Percentiles rank a stretch among this genome's conserved stretches.
phyloP scores from a whole-genome alignment of 495 filamentous ascomycete species.

The Aspergillus coremiiformis region DNA sequence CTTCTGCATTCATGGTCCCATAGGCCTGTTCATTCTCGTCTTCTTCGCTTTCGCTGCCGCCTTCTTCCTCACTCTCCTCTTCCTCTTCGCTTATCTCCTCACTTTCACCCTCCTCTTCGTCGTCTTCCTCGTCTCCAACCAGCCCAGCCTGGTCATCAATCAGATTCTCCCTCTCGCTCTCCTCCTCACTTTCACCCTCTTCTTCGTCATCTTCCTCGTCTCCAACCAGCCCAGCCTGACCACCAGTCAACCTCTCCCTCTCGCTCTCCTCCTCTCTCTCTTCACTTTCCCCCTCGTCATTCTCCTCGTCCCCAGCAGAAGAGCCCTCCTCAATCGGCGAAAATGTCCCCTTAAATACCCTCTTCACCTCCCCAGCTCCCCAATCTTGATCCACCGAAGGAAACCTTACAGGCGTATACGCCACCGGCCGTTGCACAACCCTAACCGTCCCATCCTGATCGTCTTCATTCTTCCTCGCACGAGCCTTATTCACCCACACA shows the following conservation, averaged over 20 bases:
- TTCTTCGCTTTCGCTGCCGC: neutral
- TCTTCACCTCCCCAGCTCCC: conserved; percentile 14
- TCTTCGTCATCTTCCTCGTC: neutral
- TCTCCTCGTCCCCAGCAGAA: conserved; percentile 10
- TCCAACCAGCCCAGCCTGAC: neutral
- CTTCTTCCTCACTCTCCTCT: neutral
- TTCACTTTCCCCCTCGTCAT: conserved; percentile 3
- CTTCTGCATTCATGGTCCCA: neutral
- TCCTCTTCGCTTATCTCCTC: neutral
- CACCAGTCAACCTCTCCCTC: neutral
- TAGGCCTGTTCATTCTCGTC: neutral
- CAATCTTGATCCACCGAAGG: conserved; percentile 32
- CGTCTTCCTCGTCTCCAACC: neutral
- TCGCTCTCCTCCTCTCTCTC: neutral
- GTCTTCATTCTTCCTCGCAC: conserved; percentile 23
- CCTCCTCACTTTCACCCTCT: neutral
- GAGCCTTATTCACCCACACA: conserved; percentile 34
- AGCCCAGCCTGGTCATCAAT: neutral
- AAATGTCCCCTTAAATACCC: neutral
- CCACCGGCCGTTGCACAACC: conserved; percentile 25
- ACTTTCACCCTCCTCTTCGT: neutral
- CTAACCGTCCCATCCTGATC: conserved; percentile 32
- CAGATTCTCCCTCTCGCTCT: neutral
- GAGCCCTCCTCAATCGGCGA: neutral
- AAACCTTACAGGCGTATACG: conserved; percentile 20